Conservation (phyloP, 129 eudicot species). For the Lactuca saligna region DNA sequence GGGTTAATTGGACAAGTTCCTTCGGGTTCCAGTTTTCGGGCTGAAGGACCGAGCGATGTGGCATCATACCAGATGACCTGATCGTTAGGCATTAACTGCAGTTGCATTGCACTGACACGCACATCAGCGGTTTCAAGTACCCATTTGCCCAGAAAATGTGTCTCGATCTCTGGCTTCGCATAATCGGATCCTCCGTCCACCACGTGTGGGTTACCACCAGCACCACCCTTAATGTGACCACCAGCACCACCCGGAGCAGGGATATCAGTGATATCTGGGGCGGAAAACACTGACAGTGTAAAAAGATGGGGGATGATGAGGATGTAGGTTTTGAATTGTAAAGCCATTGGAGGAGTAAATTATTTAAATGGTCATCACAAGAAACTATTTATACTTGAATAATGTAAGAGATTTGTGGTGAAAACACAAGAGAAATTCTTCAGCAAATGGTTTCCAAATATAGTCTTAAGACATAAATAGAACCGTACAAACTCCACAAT, state of each 20-base stretch:
- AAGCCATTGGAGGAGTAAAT: conserved; percentile 8
- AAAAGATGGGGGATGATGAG: conserved; percentile 21
- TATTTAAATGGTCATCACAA: background rate
- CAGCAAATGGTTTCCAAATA: background rate
- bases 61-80: conserved; percentile 70
- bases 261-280: background rate
- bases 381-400: background rate
- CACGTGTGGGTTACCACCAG: background rate
- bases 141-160: conserved; percentile 36
- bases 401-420: background rate
- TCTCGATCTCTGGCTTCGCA: conserved; percentile 27
- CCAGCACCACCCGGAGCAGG: background rate
- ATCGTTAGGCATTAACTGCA: conserved; percentile 68
- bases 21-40: conserved; percentile 24
- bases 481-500: background rate
- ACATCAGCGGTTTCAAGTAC: conserved; percentile 32
- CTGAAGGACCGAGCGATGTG: conserved; percentile 51
- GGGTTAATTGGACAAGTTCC: conserved; percentile 34
- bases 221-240: conserved; percentile 1
- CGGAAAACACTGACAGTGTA: background rate
- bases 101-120: conserved; percentile 76
- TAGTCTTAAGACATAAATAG: background rate
- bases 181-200: conserved; percentile 6
- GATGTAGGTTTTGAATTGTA: conserved; percentile 9
- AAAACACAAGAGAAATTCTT: background rate